These are phyloP conservation scores for Ceratocystis albifundus DNA, from an alignment of 2,329 filamentous ascomycete genomes.

Conservation along the genomic window DNA sequence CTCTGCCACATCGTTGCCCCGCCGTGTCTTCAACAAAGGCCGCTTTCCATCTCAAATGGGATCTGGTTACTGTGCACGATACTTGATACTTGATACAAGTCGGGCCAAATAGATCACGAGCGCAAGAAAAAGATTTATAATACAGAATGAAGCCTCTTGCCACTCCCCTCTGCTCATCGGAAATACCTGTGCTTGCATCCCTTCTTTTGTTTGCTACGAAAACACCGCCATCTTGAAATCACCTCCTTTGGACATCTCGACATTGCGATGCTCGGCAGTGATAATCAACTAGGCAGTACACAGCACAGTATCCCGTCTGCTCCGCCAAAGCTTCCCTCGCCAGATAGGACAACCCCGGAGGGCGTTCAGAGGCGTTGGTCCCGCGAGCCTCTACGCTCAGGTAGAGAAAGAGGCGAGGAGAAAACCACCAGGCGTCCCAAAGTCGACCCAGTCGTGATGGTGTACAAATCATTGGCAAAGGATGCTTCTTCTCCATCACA, in stretches of 20 bases:
- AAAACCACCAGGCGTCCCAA: conserved; percentile 3
- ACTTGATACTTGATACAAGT: neutral
- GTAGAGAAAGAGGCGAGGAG: neutral
- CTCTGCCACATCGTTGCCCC: neutral
- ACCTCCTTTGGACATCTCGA: no score
- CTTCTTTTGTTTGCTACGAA: no score
- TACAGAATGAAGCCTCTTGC: neutral
- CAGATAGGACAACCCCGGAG: neutral
- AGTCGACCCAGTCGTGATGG: neutral
- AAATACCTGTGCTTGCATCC: neutral
- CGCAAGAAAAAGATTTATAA: neutral
- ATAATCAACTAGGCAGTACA: no score
- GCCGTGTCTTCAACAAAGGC: neutral
- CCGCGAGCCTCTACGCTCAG: neutral
- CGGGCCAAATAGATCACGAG: neutral
- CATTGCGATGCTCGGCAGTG: no score
- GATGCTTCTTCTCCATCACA: neutral
- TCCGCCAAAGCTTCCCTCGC: neutral
- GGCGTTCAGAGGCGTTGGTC: neutral
- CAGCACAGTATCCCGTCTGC: no score
- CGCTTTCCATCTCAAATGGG: neutral
- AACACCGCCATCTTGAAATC: no score
- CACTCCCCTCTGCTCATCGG: neutral
- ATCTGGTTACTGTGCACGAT: neutral
- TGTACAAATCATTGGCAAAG: neutral